Conservation (phyloP, 257 asterid genomes). For the Solanum tarapatanum region DNA sequence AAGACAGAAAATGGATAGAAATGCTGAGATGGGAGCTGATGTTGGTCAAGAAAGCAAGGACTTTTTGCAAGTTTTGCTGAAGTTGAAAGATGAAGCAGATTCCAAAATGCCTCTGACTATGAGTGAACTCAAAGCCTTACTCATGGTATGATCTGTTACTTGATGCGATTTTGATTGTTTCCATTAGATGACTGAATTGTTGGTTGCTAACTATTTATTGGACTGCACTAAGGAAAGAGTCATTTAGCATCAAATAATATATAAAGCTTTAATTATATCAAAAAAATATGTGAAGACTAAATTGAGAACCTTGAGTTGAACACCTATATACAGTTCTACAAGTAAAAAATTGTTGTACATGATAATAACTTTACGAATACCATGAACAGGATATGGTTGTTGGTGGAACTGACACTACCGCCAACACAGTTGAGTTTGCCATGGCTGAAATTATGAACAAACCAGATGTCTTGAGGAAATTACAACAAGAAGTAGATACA, state of each 20-base stretch:
- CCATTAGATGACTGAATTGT: neutral
- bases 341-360: neutral
- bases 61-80: constrained; percentile 47
- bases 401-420: constrained; percentile 66
- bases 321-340: neutral
- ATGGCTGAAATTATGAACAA: constrained; percentile 57
- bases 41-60: constrained; percentile 22
- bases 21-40: no score
- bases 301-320: neutral
- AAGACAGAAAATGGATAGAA: constrained; percentile 15
- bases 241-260: neutral
- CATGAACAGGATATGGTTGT: constrained; percentile 52
- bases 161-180: neutral
- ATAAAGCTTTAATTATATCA: neutral
- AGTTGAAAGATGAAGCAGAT: constrained; percentile 40
- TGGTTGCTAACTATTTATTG: no score
- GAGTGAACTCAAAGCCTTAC: constrained; percentile 55
- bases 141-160: constrained; percentile 39
- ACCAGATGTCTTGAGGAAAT: constrained; percentile 27
- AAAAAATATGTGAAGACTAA: neutral
- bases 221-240: neutral
- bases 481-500: constrained; percentile 39
- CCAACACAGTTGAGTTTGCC: constrained; percentile 51
- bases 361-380: neutral
- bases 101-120: constrained; percentile 38